A percentile compares a stretch with the other conserved stretches of the same genome.
phyloP scores from a whole-genome alignment of 345 rosid genomes.

The Sonneratia caseolaris region DNA sequence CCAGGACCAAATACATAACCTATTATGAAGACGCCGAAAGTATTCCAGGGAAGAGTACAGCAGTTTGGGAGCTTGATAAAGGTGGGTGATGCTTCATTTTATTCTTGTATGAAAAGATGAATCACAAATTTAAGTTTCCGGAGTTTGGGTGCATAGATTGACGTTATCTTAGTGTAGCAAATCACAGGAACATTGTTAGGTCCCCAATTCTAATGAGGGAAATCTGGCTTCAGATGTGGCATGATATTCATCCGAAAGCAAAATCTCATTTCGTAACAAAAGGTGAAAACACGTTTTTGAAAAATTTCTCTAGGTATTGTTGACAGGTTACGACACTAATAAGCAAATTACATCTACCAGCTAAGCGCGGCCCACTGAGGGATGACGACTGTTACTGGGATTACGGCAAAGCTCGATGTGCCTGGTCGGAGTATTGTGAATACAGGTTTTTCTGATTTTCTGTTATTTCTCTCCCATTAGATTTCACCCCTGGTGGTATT shows the following conservation, averaged over 20 bases:
- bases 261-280: slow-evolving; percentile 70
- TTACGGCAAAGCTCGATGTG: slow-evolving; percentile 93
- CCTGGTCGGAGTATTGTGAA: slow-evolving; percentile 92
- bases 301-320: not conserved
- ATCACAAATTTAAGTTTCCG: not conserved
- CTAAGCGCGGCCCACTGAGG: slow-evolving; percentile 91
- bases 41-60: slow-evolving; percentile 76
- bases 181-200: slow-evolving; percentile 93
- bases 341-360: slow-evolving; percentile 18
- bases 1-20: slow-evolving; percentile 76
- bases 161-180: slow-evolving; percentile 51
- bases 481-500: not conserved
- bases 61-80: slow-evolving; percentile 98
- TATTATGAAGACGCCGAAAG: slow-evolving; percentile 92
- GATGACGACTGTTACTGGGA: slow-evolving; percentile 97
- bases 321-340: not conserved
- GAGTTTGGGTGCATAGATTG: not conserved
- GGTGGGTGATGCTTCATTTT: slow-evolving; percentile 27
- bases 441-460: slow-evolving; percentile 43
- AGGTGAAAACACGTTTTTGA: slow-evolving; percentile 29
- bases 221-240: slow-evolving; percentile 99
- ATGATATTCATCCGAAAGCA: slow-evolving; percentile 62
- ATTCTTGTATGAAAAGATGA: not conserved
- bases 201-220: slow-evolving; percentile 90
- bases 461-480: not conserved